A percentile compares a stretch with the other conserved stretches of the same genome.
These are phyloP conservation scores for Trichosporon asahii DNA, from an alignment of 1,284 basidiomycete genomes.

Conservation along the genomic window DNA sequence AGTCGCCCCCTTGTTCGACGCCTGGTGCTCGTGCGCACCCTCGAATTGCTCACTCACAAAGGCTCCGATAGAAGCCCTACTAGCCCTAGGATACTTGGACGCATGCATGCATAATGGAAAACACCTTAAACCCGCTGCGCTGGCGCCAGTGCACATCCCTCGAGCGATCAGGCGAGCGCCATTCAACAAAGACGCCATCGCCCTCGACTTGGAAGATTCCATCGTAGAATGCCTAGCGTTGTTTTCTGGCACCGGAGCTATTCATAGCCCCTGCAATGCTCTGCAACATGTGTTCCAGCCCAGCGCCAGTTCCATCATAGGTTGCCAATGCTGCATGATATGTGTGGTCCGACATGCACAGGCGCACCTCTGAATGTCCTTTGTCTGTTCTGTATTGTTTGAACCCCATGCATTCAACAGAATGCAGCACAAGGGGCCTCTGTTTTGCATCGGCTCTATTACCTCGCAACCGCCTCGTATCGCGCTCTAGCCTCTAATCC, in stretches of 20 bases:
- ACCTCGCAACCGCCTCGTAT: background rate
- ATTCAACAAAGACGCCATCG: too few relatives aligned
- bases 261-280: background rate
- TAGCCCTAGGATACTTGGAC: too few relatives aligned
- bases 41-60: too few relatives aligned
- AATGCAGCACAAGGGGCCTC: background rate
- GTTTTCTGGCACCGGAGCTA: too few relatives aligned
- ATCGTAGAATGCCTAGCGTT: too few relatives aligned
- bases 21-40: background rate
- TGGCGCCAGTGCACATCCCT: too few relatives aligned
- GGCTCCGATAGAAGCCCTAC: too few relatives aligned
- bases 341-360: background rate
- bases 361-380: too few relatives aligned
- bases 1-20: background rate
- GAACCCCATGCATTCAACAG: background rate
- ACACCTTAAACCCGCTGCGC: too few relatives aligned
- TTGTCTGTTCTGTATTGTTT: background rate
- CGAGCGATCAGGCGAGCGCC: too few relatives aligned
- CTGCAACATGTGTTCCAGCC: background rate
- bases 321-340: background rate
- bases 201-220: too few relatives aligned
- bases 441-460: background rate
- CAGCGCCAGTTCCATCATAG: too few relatives aligned
- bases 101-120: background rate
- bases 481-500: background rate